Percentiles rank a stretch among this genome's conserved stretches.
Conservation (phyloP, 345 rosid species). For the Populus euphratica region DNA sequence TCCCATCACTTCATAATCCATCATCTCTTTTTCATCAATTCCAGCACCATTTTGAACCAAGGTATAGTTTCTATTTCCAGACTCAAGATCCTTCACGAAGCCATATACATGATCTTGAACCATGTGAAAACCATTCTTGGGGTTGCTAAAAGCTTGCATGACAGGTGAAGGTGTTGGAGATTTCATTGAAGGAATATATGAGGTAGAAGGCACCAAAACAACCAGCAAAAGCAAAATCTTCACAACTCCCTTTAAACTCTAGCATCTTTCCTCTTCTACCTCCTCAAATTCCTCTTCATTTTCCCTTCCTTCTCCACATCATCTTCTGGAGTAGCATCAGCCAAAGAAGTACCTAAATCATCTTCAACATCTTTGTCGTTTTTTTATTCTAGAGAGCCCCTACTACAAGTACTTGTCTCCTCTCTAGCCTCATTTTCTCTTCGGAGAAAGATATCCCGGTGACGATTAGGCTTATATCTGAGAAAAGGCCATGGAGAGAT, state of each 20-base stretch:
- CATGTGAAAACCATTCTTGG: slow-evolving; percentile 18
- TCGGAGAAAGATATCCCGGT: slow-evolving; percentile 22
- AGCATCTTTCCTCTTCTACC: slow-evolving; percentile 25
- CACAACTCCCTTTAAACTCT: slow-evolving; percentile 22
- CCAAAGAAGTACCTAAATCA: slow-evolving; percentile 14
- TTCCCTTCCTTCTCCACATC: not conserved
- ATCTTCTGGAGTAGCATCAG: slow-evolving; percentile 1
- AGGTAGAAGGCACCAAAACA: slow-evolving; percentile 29
- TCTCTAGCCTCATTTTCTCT: slow-evolving; percentile 20
- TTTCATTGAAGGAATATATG: slow-evolving; percentile 36
- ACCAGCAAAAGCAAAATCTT: slow-evolving; percentile 21
- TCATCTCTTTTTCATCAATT: not conserved
- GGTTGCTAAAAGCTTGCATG: slow-evolving; percentile 7
- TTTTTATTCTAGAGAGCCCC: not conserved
- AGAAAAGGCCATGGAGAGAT: slow-evolving; percentile 49
- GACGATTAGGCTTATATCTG: slow-evolving; percentile 36
- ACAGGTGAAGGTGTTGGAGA: slow-evolving; percentile 19
- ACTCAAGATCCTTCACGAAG: slow-evolving; percentile 5
- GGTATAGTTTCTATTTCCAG: not conserved
- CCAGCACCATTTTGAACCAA: not conserved
- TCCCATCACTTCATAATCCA: not conserved
- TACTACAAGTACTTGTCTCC: not conserved
- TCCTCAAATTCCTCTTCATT: slow-evolving; percentile 25
- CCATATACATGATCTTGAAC: slow-evolving; percentile 20
- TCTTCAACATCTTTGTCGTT: slow-evolving; percentile 8